Evolutionary conservation across 2,329 filamentous ascomycete genomes (phyloP).

Genomic region (Sporothrix protearum): DNA sequence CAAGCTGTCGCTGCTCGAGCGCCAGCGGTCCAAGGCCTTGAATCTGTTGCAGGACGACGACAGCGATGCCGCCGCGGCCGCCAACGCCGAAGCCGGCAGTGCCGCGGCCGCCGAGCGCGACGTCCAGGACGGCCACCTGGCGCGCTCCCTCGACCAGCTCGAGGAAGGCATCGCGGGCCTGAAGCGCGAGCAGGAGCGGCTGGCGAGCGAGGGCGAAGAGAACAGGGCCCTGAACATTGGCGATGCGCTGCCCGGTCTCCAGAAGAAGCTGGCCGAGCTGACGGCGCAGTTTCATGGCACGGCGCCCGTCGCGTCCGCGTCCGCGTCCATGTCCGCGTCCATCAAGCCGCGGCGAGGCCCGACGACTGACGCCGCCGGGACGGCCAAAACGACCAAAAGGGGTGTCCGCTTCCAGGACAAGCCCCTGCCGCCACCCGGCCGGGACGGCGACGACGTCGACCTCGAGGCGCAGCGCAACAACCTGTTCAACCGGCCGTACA

Average conservation of each 20-base stretch:
- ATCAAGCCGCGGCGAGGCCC: slow-evolving; percentile 41
- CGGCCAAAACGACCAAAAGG: too few species aligned
- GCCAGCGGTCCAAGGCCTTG: slow-evolving; percentile 78
- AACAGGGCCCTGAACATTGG: slow-evolving; percentile 51
- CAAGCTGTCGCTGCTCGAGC: slow-evolving; percentile 90
- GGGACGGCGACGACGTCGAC: slow-evolving; percentile 38
- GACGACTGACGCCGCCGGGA: not conserved
- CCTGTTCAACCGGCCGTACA: slow-evolving; percentile 57
- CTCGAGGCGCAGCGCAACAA: slow-evolving; percentile 35
- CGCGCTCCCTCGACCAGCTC: slow-evolving; percentile 81
- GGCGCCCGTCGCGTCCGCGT: slow-evolving; percentile 37
- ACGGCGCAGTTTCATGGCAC: slow-evolving; percentile 74
- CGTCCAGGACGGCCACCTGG: slow-evolving; percentile 83
- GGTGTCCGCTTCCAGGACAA: slow-evolving; percentile 80
- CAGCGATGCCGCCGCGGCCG: slow-evolving; percentile 35
- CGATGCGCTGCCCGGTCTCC: slow-evolving; percentile 65
- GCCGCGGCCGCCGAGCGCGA: slow-evolving; percentile 39
- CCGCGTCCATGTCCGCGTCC: slow-evolving; percentile 39
- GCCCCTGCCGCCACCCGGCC: slow-evolving; percentile 54
- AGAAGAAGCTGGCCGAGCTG: slow-evolving; percentile 71
- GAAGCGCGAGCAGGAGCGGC: slow-evolving; percentile 59
- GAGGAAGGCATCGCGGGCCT: slow-evolving; percentile 72
- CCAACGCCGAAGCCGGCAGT: not conserved
- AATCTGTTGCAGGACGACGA: slow-evolving; percentile 59
- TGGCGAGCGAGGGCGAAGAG: slow-evolving; percentile 62